Base-by-base conservation (phyloP, 169 alveolate genomes). In the Cardiosporidium cionae region DNA sequence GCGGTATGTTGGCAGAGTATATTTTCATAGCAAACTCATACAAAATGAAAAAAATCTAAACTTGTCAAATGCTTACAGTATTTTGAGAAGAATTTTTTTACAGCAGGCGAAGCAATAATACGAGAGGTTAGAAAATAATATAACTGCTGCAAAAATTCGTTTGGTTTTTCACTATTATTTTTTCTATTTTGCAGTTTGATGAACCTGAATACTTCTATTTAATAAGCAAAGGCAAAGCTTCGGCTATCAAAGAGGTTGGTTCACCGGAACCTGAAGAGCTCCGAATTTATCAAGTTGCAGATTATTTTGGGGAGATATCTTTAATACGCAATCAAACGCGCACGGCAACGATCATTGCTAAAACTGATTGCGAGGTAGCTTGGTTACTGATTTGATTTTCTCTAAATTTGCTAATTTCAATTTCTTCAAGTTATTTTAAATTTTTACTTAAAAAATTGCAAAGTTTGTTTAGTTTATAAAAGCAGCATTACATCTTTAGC, bases 201-300 rank as follows among this genome's bases (percentile, higher is more conserved):
- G 76, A 70, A 34, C 76, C 76, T 32, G 76, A 70, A 33, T 35
- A 70, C 29, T 70, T 70, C 7, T 70, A 70, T 63, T 31, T 78
- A 72, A 72, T 78, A n/a, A 78, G 71, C 27, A 54, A 65, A 28
- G 84, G 84, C 0, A 77, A 78, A 62, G 84, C 84, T 1, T 78
- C 64, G 0, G 84, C 71, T 2, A 68, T 78, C 64, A 70, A 68
- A 32, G 23, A 69, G 29, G 29, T 32, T 37, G 67, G 37, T 64
- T 6, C 52, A 22, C 52, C 36, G 27, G 80, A 78, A 52, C 76
- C 67, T 29, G 70, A 32, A 27, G 78, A 36, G 23, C 22, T 70
- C 68, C 78, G 74, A 7, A 53, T 78, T 9, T 78, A 70, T 34
- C 34, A 28, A 36, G 36, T 54, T 0, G 79, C 70, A 16, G 84